Percentiles rank a stretch among this genome's conserved stretches.
Evolutionary conservation across 2,329 filamentous ascomycete species (phyloP).

Genomic region (Penicillium griseofulvum): DNA sequence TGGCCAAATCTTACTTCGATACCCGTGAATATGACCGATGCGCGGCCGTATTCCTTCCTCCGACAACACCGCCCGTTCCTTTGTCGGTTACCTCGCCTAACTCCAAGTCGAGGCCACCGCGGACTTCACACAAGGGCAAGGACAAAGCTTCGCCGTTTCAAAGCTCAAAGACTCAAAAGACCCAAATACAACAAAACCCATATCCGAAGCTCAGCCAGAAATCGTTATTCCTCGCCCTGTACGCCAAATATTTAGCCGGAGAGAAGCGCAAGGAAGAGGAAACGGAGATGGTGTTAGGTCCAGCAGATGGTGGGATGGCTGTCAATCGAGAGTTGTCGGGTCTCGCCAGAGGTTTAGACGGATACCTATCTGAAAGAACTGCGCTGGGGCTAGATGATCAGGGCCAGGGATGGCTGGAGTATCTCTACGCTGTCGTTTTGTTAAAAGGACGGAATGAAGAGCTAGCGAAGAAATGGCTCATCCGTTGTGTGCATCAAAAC

Average conservation of each 20-base stretch:
- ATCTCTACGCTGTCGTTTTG: conserved; percentile 79
- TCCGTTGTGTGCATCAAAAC: conserved; percentile 82
- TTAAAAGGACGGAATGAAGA: conserved; percentile 87
- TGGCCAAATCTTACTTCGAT: conserved; percentile 93
- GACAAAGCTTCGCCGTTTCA: conserved; percentile 52
- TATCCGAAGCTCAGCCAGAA: conserved; percentile 72
- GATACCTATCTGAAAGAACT: conserved; percentile 71
- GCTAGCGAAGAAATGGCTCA: conserved; percentile 79
- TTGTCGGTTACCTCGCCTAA: conserved; percentile 43
- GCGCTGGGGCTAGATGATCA: conserved; percentile 59
- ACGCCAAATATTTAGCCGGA: conserved; percentile 87
- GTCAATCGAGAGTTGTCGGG: conserved; percentile 79
- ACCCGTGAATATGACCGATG: conserved; percentile 94
- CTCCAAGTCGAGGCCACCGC: conserved; percentile 39
- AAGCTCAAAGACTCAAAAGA: conserved; percentile 38
- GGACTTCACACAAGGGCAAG: conserved; percentile 57
- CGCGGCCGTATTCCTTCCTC: conserved; percentile 82
- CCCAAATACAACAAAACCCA: conserved; percentile 35
- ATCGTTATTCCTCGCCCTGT: conserved; percentile 85
- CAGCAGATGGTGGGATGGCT: conserved; percentile 80
- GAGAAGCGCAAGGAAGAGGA: conserved; percentile 97
- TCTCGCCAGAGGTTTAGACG: conserved; percentile 72
- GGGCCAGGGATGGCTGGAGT: conserved; percentile 89
- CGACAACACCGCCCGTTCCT: conserved; percentile 69
- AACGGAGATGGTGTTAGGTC: conserved; percentile 93